Evolutionary conservation across 352 stramenopile genomes (phyloP), one percentile per base, ranked within the genome.

Genomic region (Phytopythium mirpurense): DNA sequence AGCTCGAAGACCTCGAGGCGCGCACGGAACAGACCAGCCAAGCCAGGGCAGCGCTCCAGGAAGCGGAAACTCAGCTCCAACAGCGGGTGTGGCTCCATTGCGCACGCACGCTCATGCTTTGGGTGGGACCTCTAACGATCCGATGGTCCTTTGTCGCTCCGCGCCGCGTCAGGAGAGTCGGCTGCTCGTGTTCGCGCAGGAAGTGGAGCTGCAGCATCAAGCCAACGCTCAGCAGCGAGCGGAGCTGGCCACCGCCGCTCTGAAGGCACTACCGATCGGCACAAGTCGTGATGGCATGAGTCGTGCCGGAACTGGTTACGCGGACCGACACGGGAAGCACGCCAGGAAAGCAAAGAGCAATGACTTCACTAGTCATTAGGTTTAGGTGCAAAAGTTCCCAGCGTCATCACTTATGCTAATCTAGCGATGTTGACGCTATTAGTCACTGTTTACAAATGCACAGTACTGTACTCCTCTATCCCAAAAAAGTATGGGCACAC

Each of bases 171-270:
- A 71, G 59, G 59, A 71, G 36, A 35, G 35, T 12, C 66, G 51
- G 11, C 45, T 71, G 23, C 16, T 26, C 12, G 7, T 65, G 8
- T 68, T 74, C 46, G 66, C 56, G 1, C 42, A 60, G 2, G 66
- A 74, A 19, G 66, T 74, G 18, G 66, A 74, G 32, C 26, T 37
- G 0, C 62, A 74, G 50, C 59, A 68, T 51, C 62, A 63, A 47
- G 48, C 23, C 6, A 71, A 71, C 24, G 26, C 49, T 14, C 21
- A 26, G 8, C 50, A 29, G 21, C 61, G 52, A 19, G 41, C 27
- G 0, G 44, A 53, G 43, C 43, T 72, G 15, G 46, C 62, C 24
- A n/a, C 31, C 3, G 52, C 40, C 14, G 11, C 40, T 4, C 11
- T 10, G 2, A 46, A 46, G 11, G 3, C 14, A 10, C 19, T 1